A percentile compares a stretch with the other conserved stretches of the same genome.
Conservation (phyloP, 352 stramenopile genomes). For the Phytopythium boreale region DNA sequence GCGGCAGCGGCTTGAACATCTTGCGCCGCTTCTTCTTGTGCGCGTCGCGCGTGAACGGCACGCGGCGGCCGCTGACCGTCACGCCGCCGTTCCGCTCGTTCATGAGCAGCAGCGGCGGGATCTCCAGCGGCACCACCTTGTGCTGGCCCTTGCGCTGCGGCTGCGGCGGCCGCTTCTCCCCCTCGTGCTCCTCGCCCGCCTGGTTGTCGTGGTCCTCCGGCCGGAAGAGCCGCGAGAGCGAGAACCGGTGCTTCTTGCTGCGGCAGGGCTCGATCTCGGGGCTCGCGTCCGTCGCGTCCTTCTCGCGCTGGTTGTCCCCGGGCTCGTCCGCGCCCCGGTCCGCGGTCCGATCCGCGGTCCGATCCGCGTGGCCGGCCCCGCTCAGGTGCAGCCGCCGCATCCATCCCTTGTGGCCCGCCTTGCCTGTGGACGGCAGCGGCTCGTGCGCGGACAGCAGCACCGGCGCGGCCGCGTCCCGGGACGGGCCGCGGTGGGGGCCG, state of each 20-base stretch:
- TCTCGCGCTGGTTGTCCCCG: neutral
- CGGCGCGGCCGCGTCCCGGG: neutral
- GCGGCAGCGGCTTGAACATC: conserved; percentile 15
- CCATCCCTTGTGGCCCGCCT: neutral
- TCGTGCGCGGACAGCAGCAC: neutral
- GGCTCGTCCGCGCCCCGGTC: neutral
- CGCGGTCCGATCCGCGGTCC: neutral
- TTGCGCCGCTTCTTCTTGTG: conserved; percentile 23
- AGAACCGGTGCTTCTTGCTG: conserved; percentile 28
- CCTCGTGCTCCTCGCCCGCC: neutral
- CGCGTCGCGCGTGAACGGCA: conserved; percentile 36
- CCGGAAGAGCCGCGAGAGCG: conserved; percentile 27
- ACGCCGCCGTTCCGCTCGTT: conserved; percentile 28
- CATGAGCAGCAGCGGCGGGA: conserved; percentile 29
- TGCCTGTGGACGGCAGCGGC: neutral
- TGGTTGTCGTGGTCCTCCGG: conserved; percentile 16
- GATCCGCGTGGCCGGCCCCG: neutral
- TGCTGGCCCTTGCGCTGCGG: neutral
- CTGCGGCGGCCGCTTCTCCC: neutral
- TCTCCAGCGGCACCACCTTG: conserved; percentile 21
- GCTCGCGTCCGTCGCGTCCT: neutral
- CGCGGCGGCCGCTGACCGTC: conserved; percentile 33
- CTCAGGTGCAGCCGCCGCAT: neutral
- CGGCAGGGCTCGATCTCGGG: conserved; percentile 20
- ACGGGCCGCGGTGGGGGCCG: neutral